Percentiles rank a stretch among this genome's conserved stretches.
These are phyloP conservation scores for Strigomonas culicis DNA, from an alignment of 208 protist genomes.

Conservation along the genomic window DNA sequence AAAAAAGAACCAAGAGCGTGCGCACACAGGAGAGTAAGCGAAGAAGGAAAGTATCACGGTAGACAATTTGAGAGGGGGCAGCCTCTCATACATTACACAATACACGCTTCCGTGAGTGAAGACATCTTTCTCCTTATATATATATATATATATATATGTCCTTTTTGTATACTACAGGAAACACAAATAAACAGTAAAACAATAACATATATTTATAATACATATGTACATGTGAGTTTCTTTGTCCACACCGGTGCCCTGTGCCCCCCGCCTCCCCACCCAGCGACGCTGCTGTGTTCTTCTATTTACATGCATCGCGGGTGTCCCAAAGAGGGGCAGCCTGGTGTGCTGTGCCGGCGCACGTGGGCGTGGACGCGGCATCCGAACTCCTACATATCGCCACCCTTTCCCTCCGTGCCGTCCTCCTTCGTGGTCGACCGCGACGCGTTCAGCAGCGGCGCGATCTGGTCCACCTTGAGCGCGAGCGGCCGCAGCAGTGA, in stretches of 20 bases:
- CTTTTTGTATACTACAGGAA: constrained; percentile 6
- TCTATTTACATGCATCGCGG: no score
- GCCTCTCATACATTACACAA: no score
- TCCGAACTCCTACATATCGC: not conserved
- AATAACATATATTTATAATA: constrained; percentile 9
- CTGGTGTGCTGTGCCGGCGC: no score
- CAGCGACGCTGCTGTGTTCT: no score
- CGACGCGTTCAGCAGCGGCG: not conserved
- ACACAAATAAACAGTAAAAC: constrained; percentile 10
- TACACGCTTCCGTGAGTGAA: no score
- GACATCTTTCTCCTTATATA: not conserved
- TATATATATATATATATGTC: constrained; percentile 2
- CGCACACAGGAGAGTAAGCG: not conserved
- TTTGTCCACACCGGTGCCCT: no score
- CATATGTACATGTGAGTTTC: no score
- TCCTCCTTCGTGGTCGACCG: constrained; percentile 6
- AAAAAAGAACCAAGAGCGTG: not conserved
- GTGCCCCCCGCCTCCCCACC: no score
- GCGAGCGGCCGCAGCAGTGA: constrained; percentile 71
- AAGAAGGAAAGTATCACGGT: not conserved
- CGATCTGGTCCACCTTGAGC: constrained; percentile 48
- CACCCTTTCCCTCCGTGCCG: constrained; percentile 1
- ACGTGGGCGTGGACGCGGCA: no score
- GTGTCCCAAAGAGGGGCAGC: no score
- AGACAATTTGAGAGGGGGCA: no score